Evolutionary conservation across 2,329 filamentous ascomycete species (phyloP).

Genomic region (Fusarium beomiforme): DNA sequence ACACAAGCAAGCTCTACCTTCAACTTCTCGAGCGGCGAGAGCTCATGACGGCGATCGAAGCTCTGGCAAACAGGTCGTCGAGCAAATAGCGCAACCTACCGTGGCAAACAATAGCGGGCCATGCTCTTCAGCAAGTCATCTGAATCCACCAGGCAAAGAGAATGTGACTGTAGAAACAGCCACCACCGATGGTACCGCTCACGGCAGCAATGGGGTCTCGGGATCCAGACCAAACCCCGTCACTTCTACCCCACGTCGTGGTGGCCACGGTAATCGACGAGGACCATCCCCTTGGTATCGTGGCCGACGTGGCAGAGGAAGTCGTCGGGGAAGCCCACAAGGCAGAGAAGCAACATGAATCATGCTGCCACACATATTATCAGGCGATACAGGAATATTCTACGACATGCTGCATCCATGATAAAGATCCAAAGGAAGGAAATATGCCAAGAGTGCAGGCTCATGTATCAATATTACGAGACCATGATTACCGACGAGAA

Average conservation of each 20-base stretch:
- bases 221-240: background rate
- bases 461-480: conserved; percentile 7
- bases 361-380: background rate
- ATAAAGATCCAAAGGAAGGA: background rate
- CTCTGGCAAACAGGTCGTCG: background rate
- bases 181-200: background rate
- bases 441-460: background rate
- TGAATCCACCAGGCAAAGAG: background rate
- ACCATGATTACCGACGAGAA: background rate
- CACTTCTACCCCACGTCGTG: conserved; percentile 16
- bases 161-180: background rate
- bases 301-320: conserved; percentile 42
- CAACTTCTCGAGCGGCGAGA: background rate
- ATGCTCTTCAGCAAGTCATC: background rate
- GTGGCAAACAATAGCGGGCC: background rate
- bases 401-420: background rate
- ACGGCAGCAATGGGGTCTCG: conserved; percentile 23
- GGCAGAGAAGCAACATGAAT: conserved; percentile 3
- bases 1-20: conserved; percentile 10
- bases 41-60: background rate
- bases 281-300: conserved; percentile 41
- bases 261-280: conserved; percentile 40
- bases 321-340: conserved; percentile 12
- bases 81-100: background rate
- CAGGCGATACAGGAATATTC: background rate